Evolutionary conservation across 768 basidiomycete species (phyloP), one percentile per base, ranked within the genome.

Genomic region (Roridomyces roridus): DNA sequence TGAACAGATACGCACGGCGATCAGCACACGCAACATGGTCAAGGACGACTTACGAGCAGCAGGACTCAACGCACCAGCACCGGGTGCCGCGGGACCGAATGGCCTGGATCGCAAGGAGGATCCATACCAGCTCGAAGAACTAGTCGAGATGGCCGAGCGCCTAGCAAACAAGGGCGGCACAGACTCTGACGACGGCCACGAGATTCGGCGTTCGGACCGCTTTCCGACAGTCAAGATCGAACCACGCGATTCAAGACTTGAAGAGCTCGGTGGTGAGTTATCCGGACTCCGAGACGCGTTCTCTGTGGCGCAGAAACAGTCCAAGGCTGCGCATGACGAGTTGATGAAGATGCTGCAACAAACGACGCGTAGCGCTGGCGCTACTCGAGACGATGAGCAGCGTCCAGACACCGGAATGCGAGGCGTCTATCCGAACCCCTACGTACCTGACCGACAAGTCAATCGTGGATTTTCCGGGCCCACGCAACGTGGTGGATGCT

Each of bases 271-370:
- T 1, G 44, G 56, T 2, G 56, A 57, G 12, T 0, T 57, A 1
- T 51, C 56, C 2, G 25, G 56, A 7, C 44, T 57, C 3, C 44
- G 56, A 4, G 49, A 57, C n/a, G 56, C 49, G 0, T 17, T 57
- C 17, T 48, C 24, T 0, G 56, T 51, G 5, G 35, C 23, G 3
- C 55, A 57, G 43, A 49, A 45, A 15, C 55, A 57, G 25, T 0
- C 47, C 6, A 49, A 50, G 11, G 41, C 47, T 1, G 39, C 55
- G 4, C 55, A 57, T 18, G 46, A 55, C 1, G 54, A 55, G 28
- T 20, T 55, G 10, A 23, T 57, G 36, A 50, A 35, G 15, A 44
- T 49, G 15, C 23, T 57, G 2, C 26, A 41, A 1, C 51, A 39
- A 20, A 7, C 24, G 20, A 31, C 29, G 14, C 29, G 29, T 7